A percentile compares a stretch with the other conserved stretches of the same genome.
Conservation (phyloP, 352 stramenopile species). For the Globisporangium spiculum region DNA sequence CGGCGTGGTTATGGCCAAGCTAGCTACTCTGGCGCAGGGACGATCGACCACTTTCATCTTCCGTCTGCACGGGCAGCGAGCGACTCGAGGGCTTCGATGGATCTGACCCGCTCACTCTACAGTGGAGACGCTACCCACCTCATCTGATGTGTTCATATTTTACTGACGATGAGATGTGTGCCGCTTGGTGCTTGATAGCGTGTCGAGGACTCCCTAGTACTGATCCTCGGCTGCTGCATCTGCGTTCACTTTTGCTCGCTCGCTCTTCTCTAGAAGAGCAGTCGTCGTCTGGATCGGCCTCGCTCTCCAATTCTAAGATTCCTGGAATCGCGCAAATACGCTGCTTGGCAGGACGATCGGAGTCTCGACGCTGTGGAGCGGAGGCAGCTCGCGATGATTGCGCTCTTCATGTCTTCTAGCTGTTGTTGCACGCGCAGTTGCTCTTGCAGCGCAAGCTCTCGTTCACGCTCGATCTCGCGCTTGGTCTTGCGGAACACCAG, state of each 20-base stretch:
- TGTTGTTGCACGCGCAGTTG: constrained; percentile 22
- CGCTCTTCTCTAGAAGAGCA: constrained; percentile 34
- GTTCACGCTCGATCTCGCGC: constrained; percentile 44
- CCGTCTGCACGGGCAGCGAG: background rate
- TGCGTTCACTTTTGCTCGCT: background rate
- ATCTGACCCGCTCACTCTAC: background rate
- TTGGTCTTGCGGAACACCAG: constrained; percentile 59
- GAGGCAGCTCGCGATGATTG: constrained; percentile 7
- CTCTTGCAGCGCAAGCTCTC: constrained; percentile 25
- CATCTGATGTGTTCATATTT: constrained; percentile 6
- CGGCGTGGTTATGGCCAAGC: background rate
- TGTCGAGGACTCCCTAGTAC: background rate
- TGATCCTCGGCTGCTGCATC: background rate
- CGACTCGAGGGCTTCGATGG: background rate
- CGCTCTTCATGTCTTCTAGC: constrained; percentile 11
- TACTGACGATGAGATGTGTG: background rate
- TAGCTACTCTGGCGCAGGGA: background rate
- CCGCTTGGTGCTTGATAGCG: background rate
- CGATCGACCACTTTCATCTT: background rate
- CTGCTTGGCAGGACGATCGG: constrained; percentile 10
- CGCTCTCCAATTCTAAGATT: constrained; percentile 18
- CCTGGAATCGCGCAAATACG: constrained; percentile 1
- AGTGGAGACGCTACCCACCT: background rate
- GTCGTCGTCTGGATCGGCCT: constrained; percentile 27
- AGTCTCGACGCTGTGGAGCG: constrained; percentile 3